Evolutionary conservation across 352 stramenopile genomes (phyloP).

Genomic region (Phytophthora parvispora): DNA sequence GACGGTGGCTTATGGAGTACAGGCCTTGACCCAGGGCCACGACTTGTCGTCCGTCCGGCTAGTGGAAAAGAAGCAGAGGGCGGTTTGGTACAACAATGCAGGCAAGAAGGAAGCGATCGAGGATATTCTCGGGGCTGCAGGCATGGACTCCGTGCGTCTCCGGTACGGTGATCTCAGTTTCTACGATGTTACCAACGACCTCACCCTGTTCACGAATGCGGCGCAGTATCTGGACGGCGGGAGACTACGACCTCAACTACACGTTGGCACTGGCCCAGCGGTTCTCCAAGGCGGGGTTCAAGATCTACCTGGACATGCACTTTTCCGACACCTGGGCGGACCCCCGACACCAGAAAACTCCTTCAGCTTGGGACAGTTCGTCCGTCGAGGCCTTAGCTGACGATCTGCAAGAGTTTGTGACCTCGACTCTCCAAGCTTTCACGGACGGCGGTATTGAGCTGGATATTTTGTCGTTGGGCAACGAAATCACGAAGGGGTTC

Average conservation of each 20-base stretch:
- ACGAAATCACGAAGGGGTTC: slow-evolving; percentile 46
- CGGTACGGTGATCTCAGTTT: slow-evolving; percentile 7
- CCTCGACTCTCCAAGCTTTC: slow-evolving; percentile 37
- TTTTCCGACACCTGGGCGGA: slow-evolving; percentile 53
- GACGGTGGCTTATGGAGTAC: no score
- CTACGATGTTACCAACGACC: no score
- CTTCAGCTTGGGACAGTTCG: slow-evolving; percentile 31
- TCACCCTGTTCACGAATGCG: neutral
- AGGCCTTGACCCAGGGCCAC: slow-evolving; percentile 39
- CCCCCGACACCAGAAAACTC: slow-evolving; percentile 29
- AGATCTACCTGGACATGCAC: slow-evolving; percentile 52
- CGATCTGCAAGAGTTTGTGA: slow-evolving; percentile 37
- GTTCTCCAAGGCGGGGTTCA: slow-evolving; percentile 43
- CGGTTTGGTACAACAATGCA: slow-evolving; percentile 27
- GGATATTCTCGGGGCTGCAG: slow-evolving; percentile 30
- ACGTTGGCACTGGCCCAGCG: slow-evolving; percentile 33
- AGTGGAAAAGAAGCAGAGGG: slow-evolving; percentile 36
- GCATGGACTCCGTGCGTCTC: slow-evolving; percentile 33
- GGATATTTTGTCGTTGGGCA: slow-evolving; percentile 41
- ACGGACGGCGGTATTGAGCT: slow-evolving; percentile 39
- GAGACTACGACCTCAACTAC: slow-evolving; percentile 41
- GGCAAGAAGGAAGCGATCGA: slow-evolving; percentile 29
- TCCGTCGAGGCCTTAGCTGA: slow-evolving; percentile 28
- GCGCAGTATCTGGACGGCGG: slow-evolving; percentile 38
- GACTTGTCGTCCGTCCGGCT: slow-evolving; percentile 34